Conservation (phyloP, 192 early-diverging fungal genomes). For the Oehlia diaphana region DNA sequence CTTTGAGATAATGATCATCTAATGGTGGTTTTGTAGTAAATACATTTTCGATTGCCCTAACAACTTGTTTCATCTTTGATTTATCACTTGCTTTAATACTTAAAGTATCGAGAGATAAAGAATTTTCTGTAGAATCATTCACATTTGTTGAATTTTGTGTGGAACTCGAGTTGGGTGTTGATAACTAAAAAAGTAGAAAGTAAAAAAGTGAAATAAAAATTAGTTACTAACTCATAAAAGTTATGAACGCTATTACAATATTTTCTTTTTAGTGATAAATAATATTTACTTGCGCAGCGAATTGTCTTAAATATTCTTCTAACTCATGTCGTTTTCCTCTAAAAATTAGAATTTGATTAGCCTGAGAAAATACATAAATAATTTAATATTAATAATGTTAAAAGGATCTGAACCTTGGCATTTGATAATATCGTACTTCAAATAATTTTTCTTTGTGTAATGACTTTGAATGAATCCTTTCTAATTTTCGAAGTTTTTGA, state of each 20-base stretch:
- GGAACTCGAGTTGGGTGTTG: constrained; percentile 2
- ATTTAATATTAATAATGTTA: background rate
- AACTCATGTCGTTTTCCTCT: constrained; percentile 23
- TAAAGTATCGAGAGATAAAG: background rate
- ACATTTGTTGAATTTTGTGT: background rate
- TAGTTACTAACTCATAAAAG: background rate
- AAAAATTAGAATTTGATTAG: background rate
- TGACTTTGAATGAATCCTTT: constrained; percentile 7
- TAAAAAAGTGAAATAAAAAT: background rate
- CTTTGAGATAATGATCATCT: constrained; percentile 18
- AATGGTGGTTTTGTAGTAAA: constrained; percentile 6
- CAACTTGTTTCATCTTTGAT: constrained; percentile 16
- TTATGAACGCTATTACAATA: background rate
- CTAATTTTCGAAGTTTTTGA: constrained; percentile 14
- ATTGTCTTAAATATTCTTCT: constrained; percentile 27
- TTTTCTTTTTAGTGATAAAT: background rate
- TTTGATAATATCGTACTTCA: constrained; percentile 32
- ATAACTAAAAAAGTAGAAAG: background rate
- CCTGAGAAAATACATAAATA: background rate
- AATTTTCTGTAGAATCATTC: background rate
- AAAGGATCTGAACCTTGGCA: constrained; percentile 13
- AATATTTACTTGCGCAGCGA: constrained; percentile 16
- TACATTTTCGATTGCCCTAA: background rate
- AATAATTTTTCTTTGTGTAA: constrained; percentile 23
- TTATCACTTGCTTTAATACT: constrained; percentile 17